A percentile compares a stretch with the other conserved stretches of the same genome.
Evolutionary conservation across 1,284 basidiomycete species (phyloP).

Genomic region (Agroathelia rolfsii): DNA sequence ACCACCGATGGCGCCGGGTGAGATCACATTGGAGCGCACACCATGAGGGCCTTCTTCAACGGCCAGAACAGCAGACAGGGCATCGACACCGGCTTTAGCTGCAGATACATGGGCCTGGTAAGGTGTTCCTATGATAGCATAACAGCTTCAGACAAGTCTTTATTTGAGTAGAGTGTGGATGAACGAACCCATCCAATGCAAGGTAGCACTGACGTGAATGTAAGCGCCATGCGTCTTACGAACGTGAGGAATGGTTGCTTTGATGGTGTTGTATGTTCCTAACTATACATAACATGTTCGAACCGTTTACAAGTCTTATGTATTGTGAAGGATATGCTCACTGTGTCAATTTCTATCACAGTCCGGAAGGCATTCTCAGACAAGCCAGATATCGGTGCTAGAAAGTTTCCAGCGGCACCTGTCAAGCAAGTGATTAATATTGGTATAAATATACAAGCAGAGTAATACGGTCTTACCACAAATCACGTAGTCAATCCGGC

Average conservation of each 20-base stretch:
- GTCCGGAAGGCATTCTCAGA: slow-evolving; percentile 88
- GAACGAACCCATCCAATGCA: slow-evolving; percentile 73
- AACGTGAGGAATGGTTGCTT: slow-evolving; percentile 74
- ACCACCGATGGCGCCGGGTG: slow-evolving; percentile 77
- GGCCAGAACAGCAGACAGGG: slow-evolving; percentile 75
- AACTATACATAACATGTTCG: slow-evolving; percentile 36
- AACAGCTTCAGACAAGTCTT: no score
- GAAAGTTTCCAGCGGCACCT: slow-evolving; percentile 88
- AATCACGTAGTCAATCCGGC: slow-evolving; percentile 90
- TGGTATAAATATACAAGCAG: slow-evolving; percentile 6
- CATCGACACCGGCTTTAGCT: slow-evolving; percentile 92
- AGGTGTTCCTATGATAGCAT: slow-evolving; percentile 48
- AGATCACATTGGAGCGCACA: slow-evolving; percentile 88
- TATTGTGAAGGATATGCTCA: slow-evolving; percentile 25
- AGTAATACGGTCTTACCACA: no score
- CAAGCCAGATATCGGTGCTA: slow-evolving; percentile 72
- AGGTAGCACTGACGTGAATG: slow-evolving; percentile 84
- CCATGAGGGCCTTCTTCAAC: slow-evolving; percentile 92
- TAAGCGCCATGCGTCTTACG: slow-evolving; percentile 73
- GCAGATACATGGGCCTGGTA: slow-evolving; percentile 91
- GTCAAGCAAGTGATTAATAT: no score
- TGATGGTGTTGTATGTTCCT: slow-evolving; percentile 91
- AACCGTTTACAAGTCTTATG: no score
- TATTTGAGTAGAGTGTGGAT: no score
- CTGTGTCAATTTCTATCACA: slow-evolving; percentile 90